These are phyloP conservation scores for Reticulascus tulasneorum DNA, from an alignment of 2,329 filamentous ascomycete species.

Conservation along the genomic window DNA sequence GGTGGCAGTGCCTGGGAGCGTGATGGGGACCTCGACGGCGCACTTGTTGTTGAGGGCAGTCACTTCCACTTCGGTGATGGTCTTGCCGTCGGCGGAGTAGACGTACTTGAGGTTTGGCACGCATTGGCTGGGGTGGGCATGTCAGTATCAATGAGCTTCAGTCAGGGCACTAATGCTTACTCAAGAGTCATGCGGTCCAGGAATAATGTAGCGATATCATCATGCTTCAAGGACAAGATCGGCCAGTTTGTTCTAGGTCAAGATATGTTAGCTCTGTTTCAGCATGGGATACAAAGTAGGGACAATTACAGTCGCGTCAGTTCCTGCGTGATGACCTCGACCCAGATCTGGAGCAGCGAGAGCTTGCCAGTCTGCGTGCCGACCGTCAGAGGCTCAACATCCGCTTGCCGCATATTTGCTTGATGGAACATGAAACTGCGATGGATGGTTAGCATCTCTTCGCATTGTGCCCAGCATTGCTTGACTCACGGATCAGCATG, in stretches of 20 bases:
- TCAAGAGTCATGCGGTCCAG: conserved; percentile 50
- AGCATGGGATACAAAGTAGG: conserved; percentile 44
- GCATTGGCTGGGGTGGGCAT: too few relatives aligned
- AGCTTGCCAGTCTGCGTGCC: conserved; percentile 41
- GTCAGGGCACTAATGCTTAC: too few relatives aligned
- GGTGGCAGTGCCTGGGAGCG: conserved; percentile 41
- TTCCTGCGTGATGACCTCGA: conserved; percentile 49
- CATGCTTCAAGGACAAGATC: conserved; percentile 22
- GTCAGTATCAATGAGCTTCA: conserved; percentile 13
- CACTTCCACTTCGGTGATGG: conserved; percentile 48
- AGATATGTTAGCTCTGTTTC: neutral
- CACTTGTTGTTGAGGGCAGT: conserved; percentile 46
- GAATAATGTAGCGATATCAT: conserved; percentile 49
- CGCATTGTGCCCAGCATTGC: too few relatives aligned
- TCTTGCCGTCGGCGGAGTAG: conserved; percentile 33
- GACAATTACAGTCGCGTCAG: conserved; percentile 52
- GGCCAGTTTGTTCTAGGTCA: conserved; percentile 23
- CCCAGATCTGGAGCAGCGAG: conserved; percentile 55
- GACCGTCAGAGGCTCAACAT: conserved; percentile 41
- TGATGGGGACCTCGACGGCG: conserved; percentile 48
- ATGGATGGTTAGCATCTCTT: neutral
- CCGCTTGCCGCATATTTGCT: conserved; percentile 52
- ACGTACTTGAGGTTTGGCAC: conserved; percentile 43
- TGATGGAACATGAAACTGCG: conserved; percentile 66
- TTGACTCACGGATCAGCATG: conserved; percentile 47